Evolutionary conservation across 208 protist species (phyloP).

Genomic region (Crithidia sp.): DNA sequence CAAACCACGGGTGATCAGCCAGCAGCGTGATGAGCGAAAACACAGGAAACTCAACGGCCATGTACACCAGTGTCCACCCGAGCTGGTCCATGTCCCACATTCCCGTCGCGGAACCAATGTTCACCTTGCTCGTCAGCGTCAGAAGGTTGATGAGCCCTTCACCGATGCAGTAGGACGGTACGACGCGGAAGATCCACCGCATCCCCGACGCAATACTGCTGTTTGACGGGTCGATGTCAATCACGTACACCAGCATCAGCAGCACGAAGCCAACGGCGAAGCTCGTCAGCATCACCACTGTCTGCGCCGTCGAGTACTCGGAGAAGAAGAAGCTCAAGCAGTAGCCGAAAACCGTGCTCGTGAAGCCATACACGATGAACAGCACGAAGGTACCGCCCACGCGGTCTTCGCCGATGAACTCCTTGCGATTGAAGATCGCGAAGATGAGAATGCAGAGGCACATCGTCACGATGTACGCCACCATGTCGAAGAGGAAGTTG

Average conservation of each 20-base stretch:
- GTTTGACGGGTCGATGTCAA: slow-evolving; percentile 17
- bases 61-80: slow-evolving; percentile 45
- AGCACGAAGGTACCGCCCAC: slow-evolving; percentile 30
- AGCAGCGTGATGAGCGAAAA: slow-evolving; percentile 31
- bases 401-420: slow-evolving; percentile 36
- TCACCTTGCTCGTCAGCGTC: slow-evolving; percentile 9
- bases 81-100: slow-evolving; percentile 33
- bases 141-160: slow-evolving; percentile 59
- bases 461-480: slow-evolving; percentile 34
- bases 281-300: slow-evolving; percentile 40
- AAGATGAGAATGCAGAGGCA: slow-evolving; percentile 38
- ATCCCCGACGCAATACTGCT: slow-evolving; percentile 25
- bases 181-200: slow-evolving; percentile 44
- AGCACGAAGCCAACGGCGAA: slow-evolving; percentile 55
- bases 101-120: not conserved
- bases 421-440: slow-evolving; percentile 39
- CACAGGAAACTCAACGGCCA: slow-evolving; percentile 43
- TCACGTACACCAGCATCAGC: slow-evolving; percentile 41
- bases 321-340: slow-evolving; percentile 54
- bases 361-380: slow-evolving; percentile 46
- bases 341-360: slow-evolving; percentile 33
- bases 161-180: slow-evolving; percentile 55
- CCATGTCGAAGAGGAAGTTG: slow-evolving; percentile 59
- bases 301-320: slow-evolving; percentile 55
- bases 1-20: slow-evolving; percentile 34